Evolutionary conservation across 202 grass and related monocot genomes (phyloP).

Genomic region (Panicum virgatum): DNA sequence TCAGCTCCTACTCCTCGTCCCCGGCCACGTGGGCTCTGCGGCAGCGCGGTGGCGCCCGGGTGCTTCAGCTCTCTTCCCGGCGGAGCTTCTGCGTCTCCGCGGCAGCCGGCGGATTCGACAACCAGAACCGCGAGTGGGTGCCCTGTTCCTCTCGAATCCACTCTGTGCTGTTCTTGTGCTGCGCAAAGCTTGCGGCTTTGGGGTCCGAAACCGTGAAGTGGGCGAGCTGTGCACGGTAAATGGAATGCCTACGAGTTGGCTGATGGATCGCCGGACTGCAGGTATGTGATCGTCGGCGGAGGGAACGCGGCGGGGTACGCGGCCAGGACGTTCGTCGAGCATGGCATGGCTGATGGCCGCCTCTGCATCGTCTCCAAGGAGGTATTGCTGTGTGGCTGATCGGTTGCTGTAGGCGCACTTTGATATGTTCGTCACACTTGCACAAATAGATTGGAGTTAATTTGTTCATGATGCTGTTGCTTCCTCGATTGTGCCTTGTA

Average conservation of each 20-base stretch:
- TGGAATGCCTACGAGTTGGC: neutral
- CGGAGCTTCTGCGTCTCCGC: slow-evolving; percentile 44
- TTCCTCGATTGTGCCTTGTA: neutral
- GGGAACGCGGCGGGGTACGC: slow-evolving; percentile 90
- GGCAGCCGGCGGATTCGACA: slow-evolving; percentile 48
- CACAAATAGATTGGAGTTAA: neutral
- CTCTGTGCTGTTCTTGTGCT: neutral
- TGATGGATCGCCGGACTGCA: slow-evolving; percentile 36
- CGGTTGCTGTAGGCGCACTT: neutral
- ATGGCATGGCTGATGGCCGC: slow-evolving; percentile 84
- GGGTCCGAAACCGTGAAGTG: too few species aligned
- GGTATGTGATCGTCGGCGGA: slow-evolving; percentile 93
- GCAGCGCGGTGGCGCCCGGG: slow-evolving; percentile 1
- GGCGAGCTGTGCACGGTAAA: neutral
- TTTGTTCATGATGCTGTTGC: neutral
- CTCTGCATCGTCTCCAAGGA: slow-evolving; percentile 97
- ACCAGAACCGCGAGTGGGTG: slow-evolving; percentile 66
- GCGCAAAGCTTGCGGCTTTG: neutral
- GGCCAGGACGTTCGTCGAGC: slow-evolving; percentile 82
- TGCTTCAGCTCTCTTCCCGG: neutral
- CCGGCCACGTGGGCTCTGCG: slow-evolving; percentile 41
- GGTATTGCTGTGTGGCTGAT: slow-evolving; percentile 38
- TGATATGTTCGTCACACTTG: neutral
- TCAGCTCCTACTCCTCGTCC: slow-evolving; percentile 1
- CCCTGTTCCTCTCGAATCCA: slow-evolving; percentile 18